A percentile compares a stretch with the other conserved stretches of the same genome.
Conservation (phyloP, 148 eudicot species). For the Fagopyrum homotropicum region DNA sequence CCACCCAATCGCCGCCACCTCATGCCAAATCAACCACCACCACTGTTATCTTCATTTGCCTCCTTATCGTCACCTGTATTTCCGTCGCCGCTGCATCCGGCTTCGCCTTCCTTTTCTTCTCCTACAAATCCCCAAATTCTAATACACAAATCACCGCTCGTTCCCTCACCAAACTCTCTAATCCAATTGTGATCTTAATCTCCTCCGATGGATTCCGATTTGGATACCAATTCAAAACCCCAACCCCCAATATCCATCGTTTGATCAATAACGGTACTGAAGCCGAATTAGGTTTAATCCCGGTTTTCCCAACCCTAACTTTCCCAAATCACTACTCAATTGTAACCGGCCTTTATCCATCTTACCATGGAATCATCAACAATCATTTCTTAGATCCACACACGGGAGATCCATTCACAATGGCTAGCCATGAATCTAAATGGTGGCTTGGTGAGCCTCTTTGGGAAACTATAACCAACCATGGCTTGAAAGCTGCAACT, state of each 20-base stretch:
- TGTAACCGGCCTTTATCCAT: conserved; percentile 74
- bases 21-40: conserved; percentile 3
- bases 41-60: conserved; percentile 24
- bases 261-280: conserved; percentile 68
- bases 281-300: conserved; percentile 61
- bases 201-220: conserved; percentile 92
- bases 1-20: conserved; percentile 3
- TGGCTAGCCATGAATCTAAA: conserved; percentile 70
- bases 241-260: conserved; percentile 53
- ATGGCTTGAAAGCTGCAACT: conserved; percentile 57
- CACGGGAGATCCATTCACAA: conserved; percentile 40
- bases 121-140: conserved; percentile 3
- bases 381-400: conserved; percentile 50
- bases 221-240: conserved; percentile 76
- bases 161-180: conserved; percentile 37
- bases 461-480: conserved; percentile 68
- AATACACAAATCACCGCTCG: conserved; percentile 19
- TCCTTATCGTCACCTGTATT: conserved; percentile 27
- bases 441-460: conserved; percentile 93
- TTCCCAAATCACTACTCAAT: conserved; percentile 91
- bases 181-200: conserved; percentile 53
- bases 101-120: conserved; percentile 27
- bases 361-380: conserved; percentile 69
- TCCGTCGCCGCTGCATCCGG: conserved; percentile 27
- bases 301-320: conserved; percentile 85